These are phyloP conservation scores for Chytriomyces confervae DNA, from an alignment of 192 early-diverging fungal genomes.

Conservation along the genomic window DNA sequence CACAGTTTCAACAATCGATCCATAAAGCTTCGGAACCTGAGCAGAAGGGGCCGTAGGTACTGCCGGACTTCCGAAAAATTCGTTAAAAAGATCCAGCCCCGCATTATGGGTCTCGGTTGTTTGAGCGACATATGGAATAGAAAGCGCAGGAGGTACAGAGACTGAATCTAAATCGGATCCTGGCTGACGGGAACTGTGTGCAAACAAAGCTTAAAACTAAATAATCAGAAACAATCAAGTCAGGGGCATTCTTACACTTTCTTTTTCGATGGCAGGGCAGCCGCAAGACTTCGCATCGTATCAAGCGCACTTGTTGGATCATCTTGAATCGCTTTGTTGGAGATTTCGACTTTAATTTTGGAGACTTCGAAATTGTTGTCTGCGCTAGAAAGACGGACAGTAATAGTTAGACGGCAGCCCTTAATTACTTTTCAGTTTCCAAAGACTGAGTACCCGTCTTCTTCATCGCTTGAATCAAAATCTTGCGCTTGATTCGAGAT, in stretches of 20 bases:
- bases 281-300: conserved; percentile 38
- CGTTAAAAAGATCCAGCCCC: conserved; percentile 4
- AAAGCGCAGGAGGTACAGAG: not conserved
- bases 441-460: not conserved
- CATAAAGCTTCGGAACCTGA: conserved; percentile 22
- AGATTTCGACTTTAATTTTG: conserved; percentile 46
- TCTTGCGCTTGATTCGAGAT: conserved; percentile 35
- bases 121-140: not conserved
- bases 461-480: conserved; percentile 28
- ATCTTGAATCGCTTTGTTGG: conserved; percentile 42
- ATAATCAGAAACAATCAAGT: not conserved
- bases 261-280: conserved; percentile 25
- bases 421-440: not conserved
- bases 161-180: not conserved
- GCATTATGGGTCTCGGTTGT: not conserved
- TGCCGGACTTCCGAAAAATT: not conserved
- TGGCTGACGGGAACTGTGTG: not conserved
- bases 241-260: conserved; percentile 23
- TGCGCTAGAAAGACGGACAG: not conserved
- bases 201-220: not conserved
- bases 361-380: not conserved
- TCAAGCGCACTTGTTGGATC: conserved; percentile 30
- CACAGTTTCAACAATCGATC: conserved; percentile 43
- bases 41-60: not conserved
- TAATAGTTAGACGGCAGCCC: not conserved